Percentiles rank a stretch among this genome's conserved stretches.
Evolutionary conservation across 345 rosid species (phyloP).

Genomic region (Garcia nutans): DNA sequence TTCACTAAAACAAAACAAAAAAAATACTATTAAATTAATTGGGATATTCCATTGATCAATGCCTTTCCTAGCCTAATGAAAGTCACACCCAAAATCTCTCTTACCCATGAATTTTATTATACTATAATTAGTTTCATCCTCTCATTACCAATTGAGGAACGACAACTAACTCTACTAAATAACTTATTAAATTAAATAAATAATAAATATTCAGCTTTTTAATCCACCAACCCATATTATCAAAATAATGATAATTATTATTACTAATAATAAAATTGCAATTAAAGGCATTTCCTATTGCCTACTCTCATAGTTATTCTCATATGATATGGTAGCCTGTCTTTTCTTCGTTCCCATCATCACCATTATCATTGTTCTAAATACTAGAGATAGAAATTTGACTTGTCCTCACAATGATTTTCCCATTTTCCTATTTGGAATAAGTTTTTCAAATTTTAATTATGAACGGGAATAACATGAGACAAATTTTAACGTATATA

Average conservation of each 20-base stretch:
- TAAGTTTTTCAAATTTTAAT: no score
- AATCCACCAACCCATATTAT: not conserved
- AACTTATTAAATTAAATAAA: no score
- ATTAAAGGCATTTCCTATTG: not conserved
- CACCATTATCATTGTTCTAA: not conserved
- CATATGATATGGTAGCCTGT: not conserved
- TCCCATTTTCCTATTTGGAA: no score
- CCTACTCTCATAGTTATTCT: not conserved
- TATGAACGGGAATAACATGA: no score
- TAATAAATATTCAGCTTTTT: no score
- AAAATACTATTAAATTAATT: not conserved
- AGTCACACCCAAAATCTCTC: slow-evolving; percentile 15
- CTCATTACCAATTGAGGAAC: not conserved
- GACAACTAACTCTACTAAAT: slow-evolving; percentile 1
- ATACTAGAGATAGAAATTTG: not conserved
- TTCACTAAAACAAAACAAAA: no score
- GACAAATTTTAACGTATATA: no score
- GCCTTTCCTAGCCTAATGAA: not conserved
- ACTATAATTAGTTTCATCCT: not conserved
- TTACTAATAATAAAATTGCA: not conserved
- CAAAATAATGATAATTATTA: not conserved
- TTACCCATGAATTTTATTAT: not conserved
- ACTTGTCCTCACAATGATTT: no score
- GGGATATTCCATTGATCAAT: not conserved
- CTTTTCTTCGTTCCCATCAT: not conserved